Base-by-base conservation (phyloP, 495 filamentous ascomycete species). In the Annulohypoxylon bovei region DNA sequence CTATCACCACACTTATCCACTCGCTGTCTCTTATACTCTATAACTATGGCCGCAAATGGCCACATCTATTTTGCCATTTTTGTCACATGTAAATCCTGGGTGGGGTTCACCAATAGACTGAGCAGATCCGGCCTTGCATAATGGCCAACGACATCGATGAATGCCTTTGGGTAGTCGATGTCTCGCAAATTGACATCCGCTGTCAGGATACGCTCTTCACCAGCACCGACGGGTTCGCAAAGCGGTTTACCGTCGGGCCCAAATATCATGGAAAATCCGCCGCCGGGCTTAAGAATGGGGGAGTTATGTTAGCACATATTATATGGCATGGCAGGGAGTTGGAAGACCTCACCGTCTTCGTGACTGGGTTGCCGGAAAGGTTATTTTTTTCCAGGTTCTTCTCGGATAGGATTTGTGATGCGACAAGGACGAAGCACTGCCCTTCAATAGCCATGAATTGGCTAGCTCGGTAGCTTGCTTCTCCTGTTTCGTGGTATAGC, bases 121-220 rank as follows among this genome's bases (percentile, higher is more conserved):
- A 88, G 76, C 73, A 88, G 61, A 77, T 88, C 85, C n/a, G 86
- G 86, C 16, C 86, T 79, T 23, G 79, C 80, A 61, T 87, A 87
- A 74, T 87, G 85, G 0, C 85, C 86, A 53, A 72, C 76, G 0
- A 76, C 75, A 72, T 88, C 85, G 23, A 82, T 75, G 66, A 87
- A 84, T 0, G 69, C 42, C 52, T 80, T 83, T 6, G 78, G 73
- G 14, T 65, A 72, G 23, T 82, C 47, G 50, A 85, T 81, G 35
- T 75, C 71, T 32, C 83, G 79, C 59, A 83, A 61, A 42, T 84
- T 71, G 33, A 87, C 62, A 64, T 86, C 81, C 0, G 81, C 83
- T 73, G 76, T 81, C 3, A 88, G 52, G 46, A 87, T 82, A 5
- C 77, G 79, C 62, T 87, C 80, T 6, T 71, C 71, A 9, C 72